Evolutionary conservation across 805 yeast genomes (phyloP), one percentile per base, ranked within the genome.

Genomic region (Metschnikowia corniflorae): DNA sequence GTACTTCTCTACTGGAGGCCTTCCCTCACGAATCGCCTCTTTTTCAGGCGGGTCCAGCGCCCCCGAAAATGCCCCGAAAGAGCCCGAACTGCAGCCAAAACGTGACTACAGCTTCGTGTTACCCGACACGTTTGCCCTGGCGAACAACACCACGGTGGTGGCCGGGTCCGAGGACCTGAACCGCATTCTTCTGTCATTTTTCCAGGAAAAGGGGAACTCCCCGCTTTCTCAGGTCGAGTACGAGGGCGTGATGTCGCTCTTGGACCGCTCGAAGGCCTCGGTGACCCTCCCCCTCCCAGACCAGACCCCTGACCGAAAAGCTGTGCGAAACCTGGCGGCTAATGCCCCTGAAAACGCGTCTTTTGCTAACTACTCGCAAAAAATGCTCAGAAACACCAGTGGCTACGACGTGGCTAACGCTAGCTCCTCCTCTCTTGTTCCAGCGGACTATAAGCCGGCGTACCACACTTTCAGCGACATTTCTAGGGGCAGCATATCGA

Each of bases 201-300:
- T 86, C 57, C 68, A 69, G n/a, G 65, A 63, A 29, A 86, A 84
- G 55, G 95, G 95, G n/a, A 75, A 78, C 38, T 61, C 61, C n/a
- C 87, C 91, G 4, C 65, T 86, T 43, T 68, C 80, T 10, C 86
- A 80, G 16, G 68, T 85, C 28, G 95, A 86, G 55, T 73, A 80
- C 50, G 91, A 82, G 58, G 94, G 94, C n/a, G 91, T 86, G 1
- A 55, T 80, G 43, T 75, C 88, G 5, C 58, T 85, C n/a, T 48
- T 65, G 33, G 51, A 57, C 16, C 51, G 48, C 25, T 50, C 57
- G 27, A 43, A 44, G 34, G 46, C 49, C 5, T 24, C 34, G 21
- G 33, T 39, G 15, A 43, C 45, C n/a, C 36, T 43, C 12, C 46
- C 49, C 3, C 40, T 39, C 16, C 39, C 46, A 3, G 50, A 43